Base-by-base conservation (phyloP, 768 basidiomycete genomes). In the Kockovaella imperatae region DNA sequence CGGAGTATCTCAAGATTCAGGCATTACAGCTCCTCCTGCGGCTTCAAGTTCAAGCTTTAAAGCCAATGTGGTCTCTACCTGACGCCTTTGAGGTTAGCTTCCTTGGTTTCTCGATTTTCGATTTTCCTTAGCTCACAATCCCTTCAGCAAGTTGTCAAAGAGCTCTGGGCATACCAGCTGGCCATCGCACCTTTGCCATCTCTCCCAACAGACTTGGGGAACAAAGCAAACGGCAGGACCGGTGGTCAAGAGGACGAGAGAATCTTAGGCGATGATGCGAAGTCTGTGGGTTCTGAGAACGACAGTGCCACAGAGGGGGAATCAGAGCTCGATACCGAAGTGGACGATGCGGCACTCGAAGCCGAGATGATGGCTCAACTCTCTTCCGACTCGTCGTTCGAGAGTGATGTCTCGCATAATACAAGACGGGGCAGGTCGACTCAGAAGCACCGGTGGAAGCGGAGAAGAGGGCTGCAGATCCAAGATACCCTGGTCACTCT, bases 21-120 rank as follows among this genome's bases (percentile, higher is more conserved):
- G 86, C 84, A 59, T 75, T 87, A 29, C 91, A 95, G 68, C 72
- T 87, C 0, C 73, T 95, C 45, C 74, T 93, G 10, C 77, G 89
- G 26, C 79, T 82, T 58, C 89, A 95, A 69, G 73, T 89, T 1
- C 50, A 52, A 39, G 62, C 69, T 2, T 20, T 68, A 10, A 45
- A 52, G 13, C 52, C 57, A 44, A 39, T 62, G 1, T 71, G 67
- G 67, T 36, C 52, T 15, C 36, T 71, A 13, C 63, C 65, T 15
- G 60, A 62, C 4, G 49, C 50, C 1, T 59, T 54, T 35, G 69
- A 71, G 56, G 66, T 66, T 32, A 54, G 56, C 46, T 40, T n/a
- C 11, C 18, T 25, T 2, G 20, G 18, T 6, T 13, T 24, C n/a
- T n/a, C n/a, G n/a, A n/a, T n/a, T n/a, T n/a, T n/a, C n/a, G n/a